These are phyloP conservation scores for Oleoguttula mirabilis DNA, from an alignment of 495 filamentous ascomycete species.

Conservation along the genomic window DNA sequence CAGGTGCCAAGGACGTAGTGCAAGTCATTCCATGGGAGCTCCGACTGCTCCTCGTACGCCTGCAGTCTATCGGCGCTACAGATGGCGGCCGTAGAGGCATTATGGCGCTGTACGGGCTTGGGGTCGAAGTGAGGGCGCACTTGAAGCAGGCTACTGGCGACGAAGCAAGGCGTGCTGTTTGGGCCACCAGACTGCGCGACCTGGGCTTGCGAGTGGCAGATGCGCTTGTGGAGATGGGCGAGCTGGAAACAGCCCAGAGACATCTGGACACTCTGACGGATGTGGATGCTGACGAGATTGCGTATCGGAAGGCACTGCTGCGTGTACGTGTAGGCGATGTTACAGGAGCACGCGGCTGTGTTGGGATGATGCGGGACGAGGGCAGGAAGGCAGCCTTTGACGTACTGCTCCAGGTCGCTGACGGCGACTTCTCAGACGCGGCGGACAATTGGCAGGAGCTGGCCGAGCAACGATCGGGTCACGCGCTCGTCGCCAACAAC, in stretches of 20 bases:
- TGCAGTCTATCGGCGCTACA: conserved; percentile 73
- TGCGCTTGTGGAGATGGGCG: conserved; percentile 81
- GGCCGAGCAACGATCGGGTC: conserved; percentile 24
- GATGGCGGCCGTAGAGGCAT: conserved; percentile 68
- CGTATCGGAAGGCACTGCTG: conserved; percentile 48
- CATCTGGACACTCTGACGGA: conserved; percentile 43
- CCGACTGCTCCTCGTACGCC: conserved; percentile 62
- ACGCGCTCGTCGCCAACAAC: conserved; percentile 63
- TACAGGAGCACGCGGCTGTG: conserved; percentile 45
- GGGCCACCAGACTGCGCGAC: conserved; percentile 58
- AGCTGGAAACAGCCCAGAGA: conserved; percentile 60
- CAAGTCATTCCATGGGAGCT: conserved; percentile 67
- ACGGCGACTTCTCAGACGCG: conserved; percentile 56
- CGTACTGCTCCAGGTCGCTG: conserved; percentile 60
- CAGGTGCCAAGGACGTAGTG: conserved; percentile 1
- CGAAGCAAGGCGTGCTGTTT: conserved; percentile 38
- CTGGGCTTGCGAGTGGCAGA: conserved; percentile 68
- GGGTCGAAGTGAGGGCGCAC: conserved; percentile 50
- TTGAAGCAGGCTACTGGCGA: conserved; percentile 13
- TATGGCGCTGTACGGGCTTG: conserved; percentile 79
- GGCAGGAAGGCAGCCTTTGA: conserved; percentile 11
- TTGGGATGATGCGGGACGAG: conserved; percentile 26
- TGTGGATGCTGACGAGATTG: conserved; percentile 26
- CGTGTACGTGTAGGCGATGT: conserved; percentile 67
- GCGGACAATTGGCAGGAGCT: conserved; percentile 51